Percentiles rank a stretch among this genome's conserved stretches.
Conservation (phyloP, 2,329 filamentous ascomycete genomes). For the Aspergillus sergii region DNA sequence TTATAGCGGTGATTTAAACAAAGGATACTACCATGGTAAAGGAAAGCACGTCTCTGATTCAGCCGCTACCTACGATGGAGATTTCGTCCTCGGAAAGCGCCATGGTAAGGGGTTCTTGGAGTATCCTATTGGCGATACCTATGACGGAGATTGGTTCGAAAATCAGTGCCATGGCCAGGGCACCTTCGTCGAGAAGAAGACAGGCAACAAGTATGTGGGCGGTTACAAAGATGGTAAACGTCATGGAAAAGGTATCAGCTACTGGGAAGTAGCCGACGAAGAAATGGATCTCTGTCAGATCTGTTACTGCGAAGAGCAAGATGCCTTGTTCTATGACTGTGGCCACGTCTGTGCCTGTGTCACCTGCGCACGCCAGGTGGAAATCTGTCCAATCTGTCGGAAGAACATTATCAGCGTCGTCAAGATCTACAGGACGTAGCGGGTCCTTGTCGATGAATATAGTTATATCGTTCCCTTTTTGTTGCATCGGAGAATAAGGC, state of each 20-base stretch:
- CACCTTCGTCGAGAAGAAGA: slow-evolving; percentile 57
- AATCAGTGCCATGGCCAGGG: slow-evolving; percentile 58
- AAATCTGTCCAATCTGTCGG: slow-evolving; percentile 63
- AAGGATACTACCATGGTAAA: slow-evolving; percentile 56
- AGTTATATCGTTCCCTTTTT: neutral
- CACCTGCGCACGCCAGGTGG: slow-evolving; percentile 60
- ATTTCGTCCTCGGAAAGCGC: slow-evolving; percentile 55
- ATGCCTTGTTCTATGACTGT: slow-evolving; percentile 64
- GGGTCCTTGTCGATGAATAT: neutral
- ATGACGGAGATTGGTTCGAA: slow-evolving; percentile 50
- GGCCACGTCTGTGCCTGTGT: slow-evolving; percentile 65
- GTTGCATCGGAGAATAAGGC: slow-evolving; percentile 19
- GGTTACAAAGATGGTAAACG: slow-evolving; percentile 64
- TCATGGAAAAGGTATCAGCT: slow-evolving; percentile 63
- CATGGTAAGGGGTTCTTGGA: slow-evolving; percentile 61
- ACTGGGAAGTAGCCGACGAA: slow-evolving; percentile 64
- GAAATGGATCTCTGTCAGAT: slow-evolving; percentile 63
- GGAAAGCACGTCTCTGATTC: slow-evolving; percentile 57
- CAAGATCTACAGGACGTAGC: slow-evolving; percentile 56
- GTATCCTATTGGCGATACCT: slow-evolving; percentile 57
- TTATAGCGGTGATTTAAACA: slow-evolving; percentile 57
- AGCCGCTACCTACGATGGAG: slow-evolving; percentile 59
- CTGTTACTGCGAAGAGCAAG: slow-evolving; percentile 63
- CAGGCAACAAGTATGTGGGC: slow-evolving; percentile 63
- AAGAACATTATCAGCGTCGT: slow-evolving; percentile 59